These are phyloP conservation scores for Colletotrichum cereale DNA, from an alignment of 2,329 filamentous ascomycete genomes.

Conservation along the genomic window DNA sequence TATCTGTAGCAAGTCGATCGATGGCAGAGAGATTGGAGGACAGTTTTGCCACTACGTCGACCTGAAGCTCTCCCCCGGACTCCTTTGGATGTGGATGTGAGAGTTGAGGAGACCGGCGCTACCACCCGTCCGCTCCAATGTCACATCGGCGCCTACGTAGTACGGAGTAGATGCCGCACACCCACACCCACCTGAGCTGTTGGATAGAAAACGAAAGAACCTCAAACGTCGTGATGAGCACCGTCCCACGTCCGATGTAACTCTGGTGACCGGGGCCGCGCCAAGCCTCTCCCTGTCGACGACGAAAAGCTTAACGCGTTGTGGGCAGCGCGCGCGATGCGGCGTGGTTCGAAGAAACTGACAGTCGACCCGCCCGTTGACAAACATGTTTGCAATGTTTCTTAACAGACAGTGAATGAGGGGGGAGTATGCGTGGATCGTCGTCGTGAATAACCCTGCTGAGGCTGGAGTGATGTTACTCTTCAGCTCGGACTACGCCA, in stretches of 20 bases:
- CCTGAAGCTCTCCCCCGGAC: background rate
- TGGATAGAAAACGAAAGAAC: background rate
- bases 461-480: too few relatives aligned
- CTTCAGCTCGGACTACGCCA: background rate
- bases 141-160: background rate
- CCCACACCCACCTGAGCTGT: background rate
- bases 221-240: background rate
- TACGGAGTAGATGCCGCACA: too few relatives aligned
- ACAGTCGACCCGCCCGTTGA: background rate
- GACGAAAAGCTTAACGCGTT: background rate
- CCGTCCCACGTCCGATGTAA: background rate
- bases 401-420: background rate
- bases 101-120: too few relatives aligned
- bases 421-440: too few relatives aligned
- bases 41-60: background rate
- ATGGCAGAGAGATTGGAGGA: background rate
- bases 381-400: background rate
- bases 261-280: background rate
- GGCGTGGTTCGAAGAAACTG: background rate
- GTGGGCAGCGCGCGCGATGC: too few relatives aligned
- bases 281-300: background rate
- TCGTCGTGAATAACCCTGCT: too few relatives aligned
- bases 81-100: background rate
- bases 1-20: too few relatives aligned
- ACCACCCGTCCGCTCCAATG: background rate